Evolutionary conservation across 2,329 filamentous ascomycete genomes (phyloP).

Genomic region (Nectriaceae sp.): DNA sequence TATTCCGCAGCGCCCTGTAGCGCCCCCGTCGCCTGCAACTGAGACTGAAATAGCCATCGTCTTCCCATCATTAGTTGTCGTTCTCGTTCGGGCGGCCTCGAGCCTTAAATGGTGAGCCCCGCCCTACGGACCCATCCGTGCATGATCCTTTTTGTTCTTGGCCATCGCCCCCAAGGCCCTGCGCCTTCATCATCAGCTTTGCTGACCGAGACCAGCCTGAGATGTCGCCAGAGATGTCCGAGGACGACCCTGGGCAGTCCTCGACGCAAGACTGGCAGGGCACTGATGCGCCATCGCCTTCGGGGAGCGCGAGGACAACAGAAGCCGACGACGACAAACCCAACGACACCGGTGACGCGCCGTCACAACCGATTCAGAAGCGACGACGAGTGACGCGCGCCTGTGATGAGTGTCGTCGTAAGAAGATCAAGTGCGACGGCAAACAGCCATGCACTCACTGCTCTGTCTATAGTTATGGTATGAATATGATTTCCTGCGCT

Average conservation of each 20-base stretch:
- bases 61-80: not conserved
- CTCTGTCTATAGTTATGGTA: constrained; percentile 98
- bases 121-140: not conserved
- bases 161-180: constrained; percentile 8
- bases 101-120: constrained; percentile 1
- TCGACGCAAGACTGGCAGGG: constrained; percentile 38
- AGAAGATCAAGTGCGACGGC: constrained; percentile 87
- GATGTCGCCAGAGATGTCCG: constrained; percentile 44
- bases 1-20: constrained; percentile 23
- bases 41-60: not conserved
- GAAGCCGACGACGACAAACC: constrained; percentile 41
- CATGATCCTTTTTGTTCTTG: not conserved
- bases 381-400: constrained; percentile 76
- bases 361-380: constrained; percentile 69
- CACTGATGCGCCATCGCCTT: constrained; percentile 40
- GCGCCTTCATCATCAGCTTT: constrained; percentile 11
- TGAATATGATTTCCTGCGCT: constrained; percentile 12
- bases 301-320: constrained; percentile 45
- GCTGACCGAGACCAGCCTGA: constrained; percentile 26
- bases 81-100: not conserved
- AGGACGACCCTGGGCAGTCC: constrained; percentile 43
- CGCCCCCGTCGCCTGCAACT: constrained; percentile 17
- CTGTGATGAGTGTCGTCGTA: constrained; percentile 80
- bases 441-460: constrained; percentile 93
- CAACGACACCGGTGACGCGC: constrained; percentile 32